A percentile compares a stretch with the other conserved stretches of the same genome.
phyloP scores from a whole-genome alignment of 768 basidiomycete species.

The Gloeostereum incarnatum region DNA sequence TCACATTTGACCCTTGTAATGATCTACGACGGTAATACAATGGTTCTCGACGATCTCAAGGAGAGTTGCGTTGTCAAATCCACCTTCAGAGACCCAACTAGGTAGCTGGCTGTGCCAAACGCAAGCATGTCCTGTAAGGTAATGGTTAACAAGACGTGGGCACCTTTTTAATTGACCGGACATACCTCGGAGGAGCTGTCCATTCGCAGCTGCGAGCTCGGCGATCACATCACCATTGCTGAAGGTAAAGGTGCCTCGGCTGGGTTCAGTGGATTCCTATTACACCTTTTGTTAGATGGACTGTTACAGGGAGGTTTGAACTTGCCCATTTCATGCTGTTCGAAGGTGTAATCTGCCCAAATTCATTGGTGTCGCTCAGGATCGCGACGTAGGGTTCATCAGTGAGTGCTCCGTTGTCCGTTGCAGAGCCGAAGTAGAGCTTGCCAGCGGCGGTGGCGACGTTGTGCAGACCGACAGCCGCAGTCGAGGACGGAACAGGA shows the following conservation, averaged over 20 bases:
- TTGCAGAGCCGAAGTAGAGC: slow-evolving; percentile 38
- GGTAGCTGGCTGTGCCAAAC: slow-evolving; percentile 37
- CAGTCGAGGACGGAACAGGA: slow-evolving; percentile 13
- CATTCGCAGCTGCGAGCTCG: slow-evolving; percentile 21
- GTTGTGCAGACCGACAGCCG: slow-evolving; percentile 19
- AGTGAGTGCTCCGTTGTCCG: slow-evolving; percentile 34
- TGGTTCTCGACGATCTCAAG: slow-evolving; percentile 23
- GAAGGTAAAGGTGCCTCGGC: slow-evolving; percentile 22
- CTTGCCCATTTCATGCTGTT: slow-evolving; percentile 37
- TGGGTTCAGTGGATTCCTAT: slow-evolving; percentile 29
- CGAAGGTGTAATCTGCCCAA: slow-evolving; percentile 34
- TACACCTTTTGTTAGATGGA: not conserved
- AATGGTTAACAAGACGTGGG: not conserved
- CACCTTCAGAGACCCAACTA: slow-evolving; percentile 22
- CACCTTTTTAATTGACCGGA: not conserved
- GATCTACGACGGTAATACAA: slow-evolving; percentile 22
- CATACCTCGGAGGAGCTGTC: slow-evolving; percentile 24
- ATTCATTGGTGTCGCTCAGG: slow-evolving; percentile 23
- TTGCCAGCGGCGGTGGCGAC: slow-evolving; percentile 30
- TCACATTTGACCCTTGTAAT: slow-evolving; percentile 27
- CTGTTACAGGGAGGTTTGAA: not conserved
- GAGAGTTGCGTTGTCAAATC: slow-evolving; percentile 18
- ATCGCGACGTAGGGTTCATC: slow-evolving; percentile 27
- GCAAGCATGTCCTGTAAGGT: slow-evolving; percentile 19
- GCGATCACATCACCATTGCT: slow-evolving; percentile 22